A percentile compares a stretch with the other conserved stretches of the same genome.
These are phyloP conservation scores for Amanita pallidorosea DNA, from an alignment of 768 basidiomycete species.

Conservation along the genomic window DNA sequence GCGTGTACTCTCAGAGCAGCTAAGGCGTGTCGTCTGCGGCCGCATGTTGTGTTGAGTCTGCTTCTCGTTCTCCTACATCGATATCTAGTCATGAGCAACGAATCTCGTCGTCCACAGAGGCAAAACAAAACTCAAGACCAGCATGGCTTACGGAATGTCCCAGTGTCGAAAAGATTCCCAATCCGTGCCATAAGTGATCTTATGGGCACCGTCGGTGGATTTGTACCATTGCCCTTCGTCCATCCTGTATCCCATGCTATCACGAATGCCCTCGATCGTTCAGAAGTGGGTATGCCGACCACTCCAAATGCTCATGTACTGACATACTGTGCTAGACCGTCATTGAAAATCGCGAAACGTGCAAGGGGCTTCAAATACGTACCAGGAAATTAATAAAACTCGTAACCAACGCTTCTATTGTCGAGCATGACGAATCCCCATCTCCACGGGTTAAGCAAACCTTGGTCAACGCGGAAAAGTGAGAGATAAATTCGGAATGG, in stretches of 20 bases:
- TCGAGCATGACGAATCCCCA: not conserved
- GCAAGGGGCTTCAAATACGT: not conserved
- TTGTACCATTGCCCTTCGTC: not conserved
- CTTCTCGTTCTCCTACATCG: not conserved
- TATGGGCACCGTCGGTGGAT: not conserved
- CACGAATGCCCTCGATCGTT: not conserved
- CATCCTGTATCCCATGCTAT: not conserved
- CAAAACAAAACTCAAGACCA: no score
- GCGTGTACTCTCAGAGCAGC: not conserved
- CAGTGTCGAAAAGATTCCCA: not conserved
- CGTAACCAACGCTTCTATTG: not conserved
- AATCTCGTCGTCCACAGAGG: not conserved
- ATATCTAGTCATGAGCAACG: not conserved
- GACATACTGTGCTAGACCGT: not conserved
- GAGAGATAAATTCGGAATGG: not conserved
- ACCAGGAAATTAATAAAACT: not conserved
- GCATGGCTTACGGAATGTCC: not conserved
- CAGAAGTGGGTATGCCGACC: not conserved
- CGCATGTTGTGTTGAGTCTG: not conserved
- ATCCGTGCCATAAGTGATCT: not conserved
- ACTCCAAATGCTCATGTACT: not conserved
- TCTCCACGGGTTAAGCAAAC: not conserved
- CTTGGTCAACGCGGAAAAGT: not conserved
- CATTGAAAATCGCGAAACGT: not conserved
- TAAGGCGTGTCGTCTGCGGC: not conserved